Conservation (phyloP, 2,329 filamentous ascomycete species). For the Chalaropsis ovoidea region DNA sequence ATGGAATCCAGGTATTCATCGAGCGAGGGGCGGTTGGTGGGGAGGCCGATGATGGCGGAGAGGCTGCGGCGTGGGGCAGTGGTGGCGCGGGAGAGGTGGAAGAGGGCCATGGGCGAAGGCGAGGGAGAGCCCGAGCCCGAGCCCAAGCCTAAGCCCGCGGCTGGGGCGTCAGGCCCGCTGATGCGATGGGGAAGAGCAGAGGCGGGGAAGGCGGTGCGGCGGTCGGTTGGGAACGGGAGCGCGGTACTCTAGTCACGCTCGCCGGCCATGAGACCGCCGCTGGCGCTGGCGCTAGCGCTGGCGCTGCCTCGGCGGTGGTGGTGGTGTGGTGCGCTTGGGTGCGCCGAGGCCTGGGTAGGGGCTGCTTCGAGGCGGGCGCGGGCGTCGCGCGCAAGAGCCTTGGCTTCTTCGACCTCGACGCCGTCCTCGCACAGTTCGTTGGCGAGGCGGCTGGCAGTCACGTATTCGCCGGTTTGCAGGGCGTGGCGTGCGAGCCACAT, state of each 20-base stretch:
- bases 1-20: constrained; percentile 12
- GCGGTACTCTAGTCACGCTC: constrained; percentile 9
- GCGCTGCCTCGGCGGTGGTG: background rate
- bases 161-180: background rate
- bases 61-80: constrained; percentile 2
- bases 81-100: background rate
- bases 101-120: background rate
- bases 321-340: background rate
- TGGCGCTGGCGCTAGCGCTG: background rate
- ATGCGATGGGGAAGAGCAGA: background rate
- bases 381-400: constrained; percentile 80
- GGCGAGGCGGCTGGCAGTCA: constrained; percentile 66
- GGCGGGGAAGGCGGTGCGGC: background rate
- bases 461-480: constrained; percentile 64
- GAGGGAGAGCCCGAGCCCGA: background rate
- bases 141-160: background rate
- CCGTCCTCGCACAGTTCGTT: constrained; percentile 92
- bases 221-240: constrained; percentile 5
- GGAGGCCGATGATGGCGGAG: background rate
- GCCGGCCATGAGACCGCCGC: constrained; percentile 2
- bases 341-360: background rate
- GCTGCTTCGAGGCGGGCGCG: constrained; percentile 56
- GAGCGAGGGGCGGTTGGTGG: constrained; percentile 8
- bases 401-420: constrained; percentile 92
- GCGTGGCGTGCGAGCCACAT: constrained; percentile 86